phyloP scores from a whole-genome alignment of 352 stramenopile genomes.

The Globisporangium polare region DNA sequence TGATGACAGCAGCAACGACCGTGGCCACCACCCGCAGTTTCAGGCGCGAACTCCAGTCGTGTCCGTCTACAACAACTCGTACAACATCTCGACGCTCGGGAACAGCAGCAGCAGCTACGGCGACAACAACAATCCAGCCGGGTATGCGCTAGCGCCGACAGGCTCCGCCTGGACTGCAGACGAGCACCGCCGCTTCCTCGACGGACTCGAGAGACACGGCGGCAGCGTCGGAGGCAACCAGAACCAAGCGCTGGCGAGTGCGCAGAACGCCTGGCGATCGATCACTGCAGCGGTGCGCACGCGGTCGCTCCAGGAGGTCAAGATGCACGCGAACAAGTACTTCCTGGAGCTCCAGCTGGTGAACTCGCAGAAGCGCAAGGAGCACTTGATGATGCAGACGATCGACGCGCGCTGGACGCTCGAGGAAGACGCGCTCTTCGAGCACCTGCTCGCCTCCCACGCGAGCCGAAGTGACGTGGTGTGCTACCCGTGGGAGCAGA shows the following conservation, averaged over 20 bases:
- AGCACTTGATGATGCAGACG: conserved; percentile 50
- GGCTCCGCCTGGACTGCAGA: conserved; percentile 39
- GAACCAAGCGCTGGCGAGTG: conserved; percentile 23
- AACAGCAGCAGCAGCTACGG: conserved; percentile 15
- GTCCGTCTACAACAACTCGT: conserved; percentile 18
- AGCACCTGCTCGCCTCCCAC: conserved; percentile 53
- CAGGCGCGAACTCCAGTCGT: conserved; percentile 9
- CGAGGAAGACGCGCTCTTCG: conserved; percentile 60
- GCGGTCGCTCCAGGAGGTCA: conserved; percentile 36
- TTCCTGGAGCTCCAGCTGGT: conserved; percentile 49
- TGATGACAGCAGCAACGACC: neutral
- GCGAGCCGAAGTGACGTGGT: conserved; percentile 13
- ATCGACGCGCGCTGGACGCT: conserved; percentile 57
- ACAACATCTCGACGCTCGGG: conserved; percentile 19
- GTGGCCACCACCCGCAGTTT: neutral
- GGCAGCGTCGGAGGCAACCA: conserved; percentile 6
- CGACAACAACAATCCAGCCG: neutral
- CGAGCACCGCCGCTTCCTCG: conserved; percentile 69
- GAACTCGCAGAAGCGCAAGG: conserved; percentile 31
- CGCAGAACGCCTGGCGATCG: conserved; percentile 43
- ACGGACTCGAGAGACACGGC: conserved; percentile 60
- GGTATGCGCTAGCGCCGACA: neutral
- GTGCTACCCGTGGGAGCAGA: conserved; percentile 60
- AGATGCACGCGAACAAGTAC: conserved; percentile 47
- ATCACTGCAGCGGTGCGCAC: conserved; percentile 58